Evolutionary conservation across 192 early-diverging fungal species (phyloP).

Genomic region (Coemansia sp.): DNA sequence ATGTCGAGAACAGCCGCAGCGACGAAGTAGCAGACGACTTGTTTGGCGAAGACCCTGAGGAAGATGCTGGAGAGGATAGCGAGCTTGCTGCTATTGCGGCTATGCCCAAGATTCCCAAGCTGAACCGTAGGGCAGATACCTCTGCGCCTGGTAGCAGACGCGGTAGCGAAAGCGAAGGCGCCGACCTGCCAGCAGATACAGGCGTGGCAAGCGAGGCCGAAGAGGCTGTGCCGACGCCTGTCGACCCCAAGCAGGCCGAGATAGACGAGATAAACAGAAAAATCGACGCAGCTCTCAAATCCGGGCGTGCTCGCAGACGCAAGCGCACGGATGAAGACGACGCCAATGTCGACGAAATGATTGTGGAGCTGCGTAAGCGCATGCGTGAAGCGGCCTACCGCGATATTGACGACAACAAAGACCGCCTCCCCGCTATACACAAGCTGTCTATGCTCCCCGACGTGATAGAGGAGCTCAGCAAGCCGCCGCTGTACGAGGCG

Average conservation of each 20-base stretch:
- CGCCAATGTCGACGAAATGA: slow-evolving; percentile 46
- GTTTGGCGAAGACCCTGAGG: slow-evolving; percentile 5
- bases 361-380: slow-evolving; percentile 48
- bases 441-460: slow-evolving; percentile 53
- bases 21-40: slow-evolving; percentile 1
- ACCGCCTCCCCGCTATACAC: slow-evolving; percentile 50
- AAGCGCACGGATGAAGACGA: slow-evolving; percentile 54
- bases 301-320: slow-evolving; percentile 38
- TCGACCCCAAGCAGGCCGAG: slow-evolving; percentile 48
- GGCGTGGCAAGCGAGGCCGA: slow-evolving; percentile 1
- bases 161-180: neutral
- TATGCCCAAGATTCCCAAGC: slow-evolving; percentile 50
- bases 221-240: slow-evolving; percentile 3
- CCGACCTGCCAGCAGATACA: neutral
- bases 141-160: neutral
- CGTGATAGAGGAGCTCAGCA: slow-evolving; percentile 45
- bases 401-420: slow-evolving; percentile 53
- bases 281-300: slow-evolving; percentile 44
- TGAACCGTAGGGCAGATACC: neutral
- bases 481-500: slow-evolving; percentile 63
- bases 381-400: slow-evolving; percentile 54
- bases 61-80: neutral
- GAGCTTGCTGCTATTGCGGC: slow-evolving; percentile 9
- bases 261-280: slow-evolving; percentile 43
- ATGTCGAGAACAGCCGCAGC: neutral